Percentiles rank a stretch among this genome's conserved stretches.
Evolutionary conservation across 495 filamentous ascomycete genomes (phyloP).

Genomic region (Mytilinidion resinicola): DNA sequence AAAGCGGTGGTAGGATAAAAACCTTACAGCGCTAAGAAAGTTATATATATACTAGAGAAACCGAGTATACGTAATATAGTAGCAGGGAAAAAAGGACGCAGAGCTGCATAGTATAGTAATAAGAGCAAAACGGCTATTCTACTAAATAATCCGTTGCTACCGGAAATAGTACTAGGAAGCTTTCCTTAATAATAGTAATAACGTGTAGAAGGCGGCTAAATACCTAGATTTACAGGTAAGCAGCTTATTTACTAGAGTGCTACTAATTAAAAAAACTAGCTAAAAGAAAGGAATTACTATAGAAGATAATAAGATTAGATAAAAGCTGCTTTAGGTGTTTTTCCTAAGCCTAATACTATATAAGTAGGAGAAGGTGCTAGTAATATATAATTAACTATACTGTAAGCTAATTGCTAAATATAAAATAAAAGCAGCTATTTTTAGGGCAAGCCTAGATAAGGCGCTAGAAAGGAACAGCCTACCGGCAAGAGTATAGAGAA

Average conservation of each 20-base stretch:
- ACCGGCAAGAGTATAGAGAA: neutral
- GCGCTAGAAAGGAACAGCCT: neutral
- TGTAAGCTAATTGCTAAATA: neutral
- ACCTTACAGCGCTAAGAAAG: slow-evolving; percentile 8
- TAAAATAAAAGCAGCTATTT: neutral
- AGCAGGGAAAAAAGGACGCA: slow-evolving; percentile 4
- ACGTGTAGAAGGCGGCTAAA: slow-evolving; percentile 8
- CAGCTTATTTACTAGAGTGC: neutral
- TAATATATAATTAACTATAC: neutral
- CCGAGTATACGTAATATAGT: slow-evolving; percentile 1
- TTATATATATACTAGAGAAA: slow-evolving; percentile 8
- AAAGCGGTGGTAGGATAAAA: slow-evolving; percentile 3
- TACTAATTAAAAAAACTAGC: too few relatives aligned
- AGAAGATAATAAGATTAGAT: too few relatives aligned
- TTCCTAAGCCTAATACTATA: too few relatives aligned
- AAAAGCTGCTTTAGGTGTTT: too few relatives aligned
- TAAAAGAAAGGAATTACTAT: too few relatives aligned
- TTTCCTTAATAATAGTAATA: slow-evolving; percentile 7
- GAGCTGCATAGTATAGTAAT: slow-evolving; percentile 7
- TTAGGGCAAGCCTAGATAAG: neutral
- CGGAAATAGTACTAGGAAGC: slow-evolving; percentile 8
- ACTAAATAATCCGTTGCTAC: slow-evolving; percentile 5
- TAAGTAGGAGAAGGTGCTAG: neutral
- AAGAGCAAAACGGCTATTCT: slow-evolving; percentile 12
- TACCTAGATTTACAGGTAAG: slow-evolving; percentile 2